A percentile compares a stretch with the other conserved stretches of the same genome.
Conservation (phyloP, 352 stramenopile species). For the Peronospora farinosa region DNA sequence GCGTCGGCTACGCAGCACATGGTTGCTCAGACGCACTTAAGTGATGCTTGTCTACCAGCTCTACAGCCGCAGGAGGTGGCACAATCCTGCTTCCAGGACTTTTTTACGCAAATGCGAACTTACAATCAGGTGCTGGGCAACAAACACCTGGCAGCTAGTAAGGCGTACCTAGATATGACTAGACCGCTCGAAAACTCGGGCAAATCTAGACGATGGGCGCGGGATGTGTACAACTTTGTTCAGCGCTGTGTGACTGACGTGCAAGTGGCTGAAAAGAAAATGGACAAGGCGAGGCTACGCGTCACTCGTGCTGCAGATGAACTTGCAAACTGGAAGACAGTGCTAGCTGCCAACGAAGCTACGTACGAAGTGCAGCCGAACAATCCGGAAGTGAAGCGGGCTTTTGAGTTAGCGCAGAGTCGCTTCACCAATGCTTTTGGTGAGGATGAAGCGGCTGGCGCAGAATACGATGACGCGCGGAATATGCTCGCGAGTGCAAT, state of each 20-base stretch:
- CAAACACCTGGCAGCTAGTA: constrained; percentile 70
- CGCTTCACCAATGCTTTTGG: constrained; percentile 57
- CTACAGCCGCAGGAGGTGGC: constrained; percentile 77
- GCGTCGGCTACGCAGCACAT: constrained; percentile 70
- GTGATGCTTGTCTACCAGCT: constrained; percentile 62
- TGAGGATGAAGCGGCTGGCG: constrained; percentile 51
- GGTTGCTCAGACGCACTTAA: constrained; percentile 74
- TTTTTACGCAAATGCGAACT: constrained; percentile 67
- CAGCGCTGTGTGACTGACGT: constrained; percentile 77
- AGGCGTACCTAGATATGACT: constrained; percentile 72
- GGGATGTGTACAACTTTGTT: constrained; percentile 74
- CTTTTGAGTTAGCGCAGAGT: constrained; percentile 56
- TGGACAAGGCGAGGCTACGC: constrained; percentile 60
- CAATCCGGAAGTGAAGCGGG: constrained; percentile 64
- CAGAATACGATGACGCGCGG: constrained; percentile 59
- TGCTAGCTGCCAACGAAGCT: constrained; percentile 73
- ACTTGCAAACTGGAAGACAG: constrained; percentile 63
- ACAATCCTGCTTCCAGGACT: constrained; percentile 72
- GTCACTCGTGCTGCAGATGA: constrained; percentile 64
- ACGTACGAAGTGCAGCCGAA: constrained; percentile 77
- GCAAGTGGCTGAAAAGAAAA: constrained; percentile 60
- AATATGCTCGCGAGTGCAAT: constrained; percentile 53
- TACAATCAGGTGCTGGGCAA: constrained; percentile 78
- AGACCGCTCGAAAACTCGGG: constrained; percentile 69
- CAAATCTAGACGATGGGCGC: constrained; percentile 64